Evolutionary conservation across 768 basidiomycete genomes (phyloP).

Genomic region (Lactifluus volemus): DNA sequence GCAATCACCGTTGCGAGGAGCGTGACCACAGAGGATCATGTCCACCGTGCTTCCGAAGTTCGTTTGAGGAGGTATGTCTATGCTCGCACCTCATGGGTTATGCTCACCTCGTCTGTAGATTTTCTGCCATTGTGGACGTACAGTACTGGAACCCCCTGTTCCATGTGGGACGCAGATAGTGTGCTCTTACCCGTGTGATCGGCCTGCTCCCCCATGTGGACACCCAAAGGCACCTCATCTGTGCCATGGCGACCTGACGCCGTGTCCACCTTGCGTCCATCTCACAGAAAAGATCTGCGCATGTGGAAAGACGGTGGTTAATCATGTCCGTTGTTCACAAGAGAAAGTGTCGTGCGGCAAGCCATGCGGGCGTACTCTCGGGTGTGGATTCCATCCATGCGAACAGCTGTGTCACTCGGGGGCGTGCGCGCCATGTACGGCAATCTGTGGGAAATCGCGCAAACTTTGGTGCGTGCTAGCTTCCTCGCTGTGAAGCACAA

Average conservation of each 20-base stretch:
- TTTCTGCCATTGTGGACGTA: constrained; percentile 78
- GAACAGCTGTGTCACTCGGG: constrained; percentile 75
- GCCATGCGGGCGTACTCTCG: constrained; percentile 67
- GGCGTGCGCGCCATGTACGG: constrained; percentile 67
- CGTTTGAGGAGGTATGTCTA: constrained; percentile 74
- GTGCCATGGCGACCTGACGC: constrained; percentile 65
- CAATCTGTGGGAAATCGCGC: constrained; percentile 78
- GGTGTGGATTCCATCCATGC: constrained; percentile 88
- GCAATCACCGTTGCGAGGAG: constrained; percentile 70
- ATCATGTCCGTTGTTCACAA: constrained; percentile 77
- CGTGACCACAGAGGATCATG: constrained; percentile 80
- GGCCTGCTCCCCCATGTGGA: constrained; percentile 66
- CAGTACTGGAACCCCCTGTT: constrained; percentile 80
- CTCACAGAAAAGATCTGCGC: constrained; percentile 75
- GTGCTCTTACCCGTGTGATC: constrained; percentile 75
- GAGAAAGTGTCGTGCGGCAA: constrained; percentile 83
- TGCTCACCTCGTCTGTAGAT: constrained; percentile 34
- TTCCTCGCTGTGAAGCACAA: neutral
- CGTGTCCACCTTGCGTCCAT: constrained; percentile 84
- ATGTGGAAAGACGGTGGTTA: constrained; percentile 78
- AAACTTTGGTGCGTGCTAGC: constrained; percentile 59
- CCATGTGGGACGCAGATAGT: constrained; percentile 74
- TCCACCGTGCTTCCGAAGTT: constrained; percentile 74
- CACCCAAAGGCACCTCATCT: constrained; percentile 69
- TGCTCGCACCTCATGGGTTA: neutral